Base-by-base conservation (phyloP, 225 moss, liverwort and hornwort species). In the Pseudoscleropodium purum region DNA sequence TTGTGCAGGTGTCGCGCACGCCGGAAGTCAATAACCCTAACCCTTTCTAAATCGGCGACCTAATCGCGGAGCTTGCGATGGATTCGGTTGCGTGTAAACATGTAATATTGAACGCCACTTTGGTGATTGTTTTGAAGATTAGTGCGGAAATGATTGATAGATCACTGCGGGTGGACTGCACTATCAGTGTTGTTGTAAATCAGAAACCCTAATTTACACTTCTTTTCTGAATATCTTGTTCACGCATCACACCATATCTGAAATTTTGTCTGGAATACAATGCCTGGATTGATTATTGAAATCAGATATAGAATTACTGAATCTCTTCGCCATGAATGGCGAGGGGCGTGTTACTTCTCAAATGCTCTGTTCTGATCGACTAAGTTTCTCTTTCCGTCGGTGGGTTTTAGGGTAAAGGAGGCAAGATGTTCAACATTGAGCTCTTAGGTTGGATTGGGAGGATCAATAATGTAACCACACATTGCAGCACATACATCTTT, bases 21-120 rank as follows among this genome's bases (percentile, higher is more conserved):
- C 97, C 98, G 18, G 94, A 98, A 83, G 93, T 96, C 30, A 87
- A 96, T 79, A 97, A 96, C 52, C 96, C 96, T 49, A 91, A 96
- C 62, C 92, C 97, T n/a, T 98, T 98, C 56, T 92, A 78, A 90
- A 39, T 14, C 7, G 45, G 76, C 24, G 51, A 34, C 36, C 10
- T 41, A 41, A 31, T 51, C 43, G 43, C 24, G 61, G 52, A 86
- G 79, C 60, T 61, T 47, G 57, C 37, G 45, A 52, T 34, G 63
- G 34, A 26, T 54, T 83, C 24, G 17, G 57, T 75, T 87, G 43
- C 45, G 4, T 29, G 74, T 72, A 39, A 17, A 84, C 15, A 57
- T 88, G 83, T 92, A 72, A 25, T 31, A 49, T 83, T 88, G 82
- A 36, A n/a, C 23, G 18, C 20, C 51, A 47, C 8, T 41, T 23